Conservation (phyloP, 2,329 filamentous ascomycete genomes). For the Ascochyta clinopodiicola region DNA sequence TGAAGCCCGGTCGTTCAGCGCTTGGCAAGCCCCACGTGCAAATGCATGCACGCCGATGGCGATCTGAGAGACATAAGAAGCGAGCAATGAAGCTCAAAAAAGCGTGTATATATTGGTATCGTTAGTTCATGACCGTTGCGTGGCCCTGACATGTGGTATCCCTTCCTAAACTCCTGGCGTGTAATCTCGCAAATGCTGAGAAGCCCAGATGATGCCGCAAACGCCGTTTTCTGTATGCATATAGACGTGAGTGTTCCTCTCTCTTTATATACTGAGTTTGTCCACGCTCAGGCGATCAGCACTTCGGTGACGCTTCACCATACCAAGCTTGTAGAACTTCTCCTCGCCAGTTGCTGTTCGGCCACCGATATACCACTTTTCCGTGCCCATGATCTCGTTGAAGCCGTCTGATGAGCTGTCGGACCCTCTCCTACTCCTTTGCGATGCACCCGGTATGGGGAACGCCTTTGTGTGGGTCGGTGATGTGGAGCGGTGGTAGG, state of each 20-base stretch:
- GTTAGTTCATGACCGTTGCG: neutral
- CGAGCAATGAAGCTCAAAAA: constrained; percentile 21
- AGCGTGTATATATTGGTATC: constrained; percentile 18
- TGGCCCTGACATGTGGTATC: constrained; percentile 3
- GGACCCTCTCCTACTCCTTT: constrained; percentile 66
- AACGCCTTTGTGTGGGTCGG: constrained; percentile 43
- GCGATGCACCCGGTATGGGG: constrained; percentile 43
- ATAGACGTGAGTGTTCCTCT: constrained; percentile 1
- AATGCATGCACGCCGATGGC: neutral
- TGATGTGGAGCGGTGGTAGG: constrained; percentile 48
- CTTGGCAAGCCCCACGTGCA: constrained; percentile 24
- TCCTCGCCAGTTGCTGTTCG: constrained; percentile 79
- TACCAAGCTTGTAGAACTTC: constrained; percentile 80
- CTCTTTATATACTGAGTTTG: constrained; percentile 71
- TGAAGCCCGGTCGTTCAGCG: neutral
- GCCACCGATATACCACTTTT: constrained; percentile 84
- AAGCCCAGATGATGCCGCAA: constrained; percentile 23
- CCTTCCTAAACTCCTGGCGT: constrained; percentile 21
- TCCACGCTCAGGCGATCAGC: constrained; percentile 78
- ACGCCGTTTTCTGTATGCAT: constrained; percentile 39
- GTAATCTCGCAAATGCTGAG: constrained; percentile 17
- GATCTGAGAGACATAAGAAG: neutral
- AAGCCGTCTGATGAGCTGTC: constrained; percentile 80
- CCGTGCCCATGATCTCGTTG: constrained; percentile 71
- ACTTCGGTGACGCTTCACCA: constrained; percentile 74